phyloP scores from a whole-genome alignment of 2,329 filamentous ascomycete species.

The Colletotrichum noveboracense region DNA sequence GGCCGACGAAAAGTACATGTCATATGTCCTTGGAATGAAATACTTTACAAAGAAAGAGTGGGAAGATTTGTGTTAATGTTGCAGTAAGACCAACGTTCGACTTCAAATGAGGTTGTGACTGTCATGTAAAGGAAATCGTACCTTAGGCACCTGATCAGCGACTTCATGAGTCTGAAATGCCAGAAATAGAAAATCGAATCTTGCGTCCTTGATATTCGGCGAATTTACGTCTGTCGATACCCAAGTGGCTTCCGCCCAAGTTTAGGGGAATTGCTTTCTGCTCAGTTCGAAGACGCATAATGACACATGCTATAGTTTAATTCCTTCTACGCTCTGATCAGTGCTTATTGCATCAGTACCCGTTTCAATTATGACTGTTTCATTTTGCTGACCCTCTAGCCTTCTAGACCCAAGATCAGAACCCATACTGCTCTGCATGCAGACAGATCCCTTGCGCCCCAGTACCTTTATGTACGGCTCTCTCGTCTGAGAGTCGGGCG shows the following conservation, averaged over 20 bases:
- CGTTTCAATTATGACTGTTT: neutral
- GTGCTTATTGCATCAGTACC: neutral
- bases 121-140: neutral
- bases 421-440: conserved; percentile 65
- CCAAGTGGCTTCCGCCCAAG: neutral
- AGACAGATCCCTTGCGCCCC: conserved; percentile 67
- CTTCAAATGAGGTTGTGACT: neutral
- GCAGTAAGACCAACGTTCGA: neutral
- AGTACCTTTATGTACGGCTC: conserved; percentile 68
- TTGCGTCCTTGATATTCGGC: neutral
- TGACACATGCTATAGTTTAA: neutral
- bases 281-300: neutral
- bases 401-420: conserved; percentile 32
- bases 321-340: neutral
- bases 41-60: neutral
- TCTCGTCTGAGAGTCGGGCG: conserved; percentile 61
- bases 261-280: neutral
- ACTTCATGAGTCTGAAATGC: neutral
- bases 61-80: neutral
- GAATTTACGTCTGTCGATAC: neutral
- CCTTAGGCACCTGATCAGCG: neutral
- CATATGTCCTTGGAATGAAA: neutral
- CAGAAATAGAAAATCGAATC: neutral
- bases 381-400: neutral
- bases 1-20: neutral